Evolutionary conservation across 208 protist species (phyloP).

Genomic region (Naegleria lovaniensis): DNA sequence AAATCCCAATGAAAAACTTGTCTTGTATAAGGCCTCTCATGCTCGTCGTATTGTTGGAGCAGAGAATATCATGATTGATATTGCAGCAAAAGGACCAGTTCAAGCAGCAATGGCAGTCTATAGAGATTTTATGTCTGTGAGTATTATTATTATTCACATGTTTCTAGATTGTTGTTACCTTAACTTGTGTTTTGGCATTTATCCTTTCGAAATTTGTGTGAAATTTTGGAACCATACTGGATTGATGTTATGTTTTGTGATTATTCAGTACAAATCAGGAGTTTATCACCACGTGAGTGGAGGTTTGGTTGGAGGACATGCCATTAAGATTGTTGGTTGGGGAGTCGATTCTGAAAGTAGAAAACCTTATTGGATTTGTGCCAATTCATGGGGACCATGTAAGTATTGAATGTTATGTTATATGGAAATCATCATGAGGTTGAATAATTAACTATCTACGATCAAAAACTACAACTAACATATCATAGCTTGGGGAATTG

Average conservation of each 20-base stretch:
- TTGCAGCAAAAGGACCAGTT: conserved; percentile 70
- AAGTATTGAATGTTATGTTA: too few relatives aligned
- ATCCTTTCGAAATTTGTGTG: too few relatives aligned
- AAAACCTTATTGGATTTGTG: conserved; percentile 73
- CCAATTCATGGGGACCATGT: conserved; percentile 73
- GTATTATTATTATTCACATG: too few relatives aligned
- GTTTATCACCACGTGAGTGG: conserved; percentile 73
- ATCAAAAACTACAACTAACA: too few relatives aligned
- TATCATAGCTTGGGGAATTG: conserved; percentile 63
- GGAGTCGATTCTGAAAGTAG: conserved; percentile 54
- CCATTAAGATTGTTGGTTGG: conserved; percentile 65
- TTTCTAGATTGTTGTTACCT: too few relatives aligned
- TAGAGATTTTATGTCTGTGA: conserved; percentile 63
- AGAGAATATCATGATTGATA: conserved; percentile 46
- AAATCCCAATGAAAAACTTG: neutral
- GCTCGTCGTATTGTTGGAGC: neutral
- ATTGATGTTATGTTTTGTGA: too few relatives aligned
- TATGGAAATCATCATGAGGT: too few relatives aligned
- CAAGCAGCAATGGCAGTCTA: conserved; percentile 76
- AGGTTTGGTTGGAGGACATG: conserved; percentile 63
- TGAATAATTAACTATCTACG: too few relatives aligned
- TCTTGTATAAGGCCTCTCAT: neutral
- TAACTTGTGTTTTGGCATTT: too few relatives aligned
- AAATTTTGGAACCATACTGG: too few relatives aligned
- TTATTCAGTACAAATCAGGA: conserved; percentile 78